Percentiles rank a stretch among this genome's conserved stretches.
These are phyloP conservation scores for Peterozyma toletana DNA, from an alignment of 805 yeast genomes.

Conservation along the genomic window DNA sequence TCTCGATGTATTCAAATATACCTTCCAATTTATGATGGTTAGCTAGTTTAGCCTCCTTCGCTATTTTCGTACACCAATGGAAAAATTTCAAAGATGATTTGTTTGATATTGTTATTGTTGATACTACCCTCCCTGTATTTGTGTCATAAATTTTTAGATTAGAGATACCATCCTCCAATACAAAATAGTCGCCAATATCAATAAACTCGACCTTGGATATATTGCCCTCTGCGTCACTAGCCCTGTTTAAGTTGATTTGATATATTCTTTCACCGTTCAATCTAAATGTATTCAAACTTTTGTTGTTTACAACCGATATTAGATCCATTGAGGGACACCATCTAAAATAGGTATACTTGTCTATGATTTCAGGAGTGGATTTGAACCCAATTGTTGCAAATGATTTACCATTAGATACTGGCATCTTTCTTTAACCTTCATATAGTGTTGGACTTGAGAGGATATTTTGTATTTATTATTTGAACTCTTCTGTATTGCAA, in stretches of 20 bases:
- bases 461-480: too few species aligned
- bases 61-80: conserved; percentile 4
- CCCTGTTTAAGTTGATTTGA: conserved; percentile 5
- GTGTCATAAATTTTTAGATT: conserved; percentile 19
- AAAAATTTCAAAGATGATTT: conserved; percentile 1
- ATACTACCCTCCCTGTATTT: conserved; percentile 18
- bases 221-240: conserved; percentile 2
- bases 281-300: conserved; percentile 22
- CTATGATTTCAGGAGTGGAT: not conserved
- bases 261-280: conserved; percentile 26
- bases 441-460: too few species aligned
- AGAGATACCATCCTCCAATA: conserved; percentile 16
- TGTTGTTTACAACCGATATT: conserved; percentile 19
- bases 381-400: not conserved
- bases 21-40: conserved; percentile 12
- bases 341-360: not conserved
- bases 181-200: conserved; percentile 24
- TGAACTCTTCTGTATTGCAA: too few species aligned
- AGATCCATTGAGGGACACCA: conserved; percentile 28
- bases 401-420: too few species aligned
- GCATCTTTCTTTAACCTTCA: too few species aligned
- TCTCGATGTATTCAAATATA: conserved; percentile 16
- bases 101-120: conserved; percentile 11
- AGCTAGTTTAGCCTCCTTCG: too few species aligned
- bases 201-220: conserved; percentile 17